Evolutionary conservation across 2,329 filamentous ascomycete species (phyloP).

Genomic region (Fusarium anthophilum): DNA sequence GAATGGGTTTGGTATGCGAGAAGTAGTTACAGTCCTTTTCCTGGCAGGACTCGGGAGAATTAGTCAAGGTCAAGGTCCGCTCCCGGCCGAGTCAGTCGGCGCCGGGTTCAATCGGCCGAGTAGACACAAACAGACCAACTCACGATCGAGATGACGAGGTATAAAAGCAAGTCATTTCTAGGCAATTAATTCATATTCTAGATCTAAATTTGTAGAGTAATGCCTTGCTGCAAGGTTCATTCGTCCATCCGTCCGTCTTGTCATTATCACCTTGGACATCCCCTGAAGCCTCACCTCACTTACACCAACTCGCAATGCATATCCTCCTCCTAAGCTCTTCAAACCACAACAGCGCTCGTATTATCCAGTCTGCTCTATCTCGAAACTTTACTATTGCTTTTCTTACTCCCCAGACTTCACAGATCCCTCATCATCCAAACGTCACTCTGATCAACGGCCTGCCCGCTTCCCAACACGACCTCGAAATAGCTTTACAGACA

Average conservation of each 20-base stretch:
- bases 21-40: background rate
- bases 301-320: constrained; percentile 13
- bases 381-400: constrained; percentile 56
- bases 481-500: constrained; percentile 47
- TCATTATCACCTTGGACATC: background rate
- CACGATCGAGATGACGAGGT: background rate
- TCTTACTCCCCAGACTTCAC: background rate
- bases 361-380: constrained; percentile 52
- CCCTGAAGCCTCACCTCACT: background rate
- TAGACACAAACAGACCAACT: background rate
- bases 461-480: constrained; percentile 37
- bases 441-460: background rate
- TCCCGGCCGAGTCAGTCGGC: constrained; percentile 33
- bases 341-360: constrained; percentile 57
- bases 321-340: constrained; percentile 58
- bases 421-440: background rate
- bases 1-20: background rate
- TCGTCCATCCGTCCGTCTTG: too few species aligned
- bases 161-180: constrained; percentile 10
- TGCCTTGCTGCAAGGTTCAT: too few species aligned
- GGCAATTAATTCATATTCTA: too few species aligned
- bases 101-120: constrained; percentile 41
- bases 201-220: background rate
- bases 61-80: background rate
- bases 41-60: background rate